These are phyloP conservation scores for Agrocybe pediades DNA, from an alignment of 768 basidiomycete genomes.

Conservation along the genomic window DNA sequence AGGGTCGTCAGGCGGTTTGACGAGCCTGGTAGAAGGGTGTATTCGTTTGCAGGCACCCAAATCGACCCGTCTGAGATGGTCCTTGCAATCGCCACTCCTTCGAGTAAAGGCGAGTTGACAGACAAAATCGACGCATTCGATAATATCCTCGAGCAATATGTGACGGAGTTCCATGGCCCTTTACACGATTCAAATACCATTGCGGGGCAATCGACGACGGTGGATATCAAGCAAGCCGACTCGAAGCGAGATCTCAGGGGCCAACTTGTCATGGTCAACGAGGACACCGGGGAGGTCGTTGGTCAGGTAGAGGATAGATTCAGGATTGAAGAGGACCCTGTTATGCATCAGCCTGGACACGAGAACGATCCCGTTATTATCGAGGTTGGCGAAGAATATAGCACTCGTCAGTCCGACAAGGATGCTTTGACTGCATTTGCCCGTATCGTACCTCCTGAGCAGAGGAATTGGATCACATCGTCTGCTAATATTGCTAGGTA, in stretches of 20 bases:
- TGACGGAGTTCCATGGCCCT: constrained; percentile 35
- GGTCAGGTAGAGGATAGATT: constrained; percentile 66
- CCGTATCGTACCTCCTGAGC: constrained; percentile 61
- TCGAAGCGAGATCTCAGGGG: constrained; percentile 45
- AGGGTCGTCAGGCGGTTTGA: constrained; percentile 44
- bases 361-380: constrained; percentile 72
- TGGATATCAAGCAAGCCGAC: constrained; percentile 19
- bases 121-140: constrained; percentile 70
- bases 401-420: constrained; percentile 36
- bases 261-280: constrained; percentile 70
- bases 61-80: constrained; percentile 37
- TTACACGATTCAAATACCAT: constrained; percentile 14
- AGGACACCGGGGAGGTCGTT: constrained; percentile 70
- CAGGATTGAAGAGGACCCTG: constrained; percentile 58
- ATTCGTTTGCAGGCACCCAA: constrained; percentile 44
- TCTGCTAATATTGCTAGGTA: constrained; percentile 67
- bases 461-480: constrained; percentile 69
- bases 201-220: constrained; percentile 15
- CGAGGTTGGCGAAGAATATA: constrained; percentile 57
- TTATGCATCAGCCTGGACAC: constrained; percentile 47
- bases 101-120: constrained; percentile 33
- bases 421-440: constrained; percentile 57
- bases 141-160: constrained; percentile 67
- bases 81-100: constrained; percentile 34
- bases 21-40: constrained; percentile 37